Evolutionary conservation across 2,329 filamentous ascomycete species (phyloP), one percentile per base, ranked within the genome.

Genomic region (Drechslera avenae): DNA sequence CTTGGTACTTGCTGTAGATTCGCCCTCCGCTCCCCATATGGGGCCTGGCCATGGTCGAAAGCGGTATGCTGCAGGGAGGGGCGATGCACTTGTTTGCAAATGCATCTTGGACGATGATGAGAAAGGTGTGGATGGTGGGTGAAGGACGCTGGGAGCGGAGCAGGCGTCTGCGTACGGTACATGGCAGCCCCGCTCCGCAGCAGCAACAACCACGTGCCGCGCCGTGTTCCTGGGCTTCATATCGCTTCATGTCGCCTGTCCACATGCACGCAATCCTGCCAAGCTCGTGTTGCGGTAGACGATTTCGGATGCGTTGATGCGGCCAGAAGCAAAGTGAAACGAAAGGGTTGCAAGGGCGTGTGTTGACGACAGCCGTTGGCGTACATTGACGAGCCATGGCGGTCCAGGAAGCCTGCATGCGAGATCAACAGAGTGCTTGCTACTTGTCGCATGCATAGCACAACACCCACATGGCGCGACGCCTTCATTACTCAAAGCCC

Each of bases 361-460:
- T 13, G 32, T 46, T 14, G 23, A 31, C 6, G 36, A 41, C 10
- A 16, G 16, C 23, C 14, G 26, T 31, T 8, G 33, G 14, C 17
- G 6, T 41, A 16, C 36, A 32, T 35, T 33, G 36, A 32, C 37
- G 13, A 6, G 23, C 34, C 13, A 30, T 31, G 16, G 30, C 18
- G 31, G 35, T 14, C 23, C 34, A 49, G 31, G 31, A 31, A 39
- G 36, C 10, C 37, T 40, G 42, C 23, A 35, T 35, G 12, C 42
- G 21, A 35, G 35, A 50, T 21, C 35, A 36, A 40, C 47, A 46
- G 35, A 42, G 35, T 21, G 40, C 10, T 40, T 31, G 35, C 17
- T n/a, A 34, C 46, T 35, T 36, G 48, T 35, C 26, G 36, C 21
- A 28, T 45, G 48, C 43, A 46, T 40, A 10, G 31, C 36, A 6